phyloP scores from a whole-genome alignment of 2,329 filamentous ascomycete genomes.

The Immersiporthe knoxdaviesiana region DNA sequence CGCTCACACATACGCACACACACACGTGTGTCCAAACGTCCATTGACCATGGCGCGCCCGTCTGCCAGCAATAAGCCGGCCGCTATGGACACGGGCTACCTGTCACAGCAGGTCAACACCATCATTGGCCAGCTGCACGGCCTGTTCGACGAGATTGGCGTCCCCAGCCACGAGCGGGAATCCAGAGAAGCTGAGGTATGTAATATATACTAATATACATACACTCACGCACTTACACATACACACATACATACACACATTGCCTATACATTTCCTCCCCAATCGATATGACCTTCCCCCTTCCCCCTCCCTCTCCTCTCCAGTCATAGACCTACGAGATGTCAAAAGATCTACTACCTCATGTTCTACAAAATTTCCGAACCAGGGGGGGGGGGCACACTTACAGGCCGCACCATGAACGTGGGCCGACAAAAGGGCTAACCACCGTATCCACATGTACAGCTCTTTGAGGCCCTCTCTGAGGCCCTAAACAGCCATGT shows the following conservation, averaged over 20 bases:
- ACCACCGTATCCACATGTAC: conserved; percentile 24
- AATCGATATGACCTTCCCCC: neutral
- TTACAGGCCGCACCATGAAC: conserved; percentile 30
- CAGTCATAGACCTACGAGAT: neutral
- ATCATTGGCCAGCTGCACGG: conserved; percentile 93
- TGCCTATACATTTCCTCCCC: no score
- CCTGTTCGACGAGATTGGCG: conserved; percentile 96
- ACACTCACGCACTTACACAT: neutral
- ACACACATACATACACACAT: neutral
- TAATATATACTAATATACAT: conserved; percentile 13
- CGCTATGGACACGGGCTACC: conserved; percentile 84
- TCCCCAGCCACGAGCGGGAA: conserved; percentile 91
- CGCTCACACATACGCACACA: no score
- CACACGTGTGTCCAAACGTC: neutral
- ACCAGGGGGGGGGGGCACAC: neutral
- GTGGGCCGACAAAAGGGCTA: conserved; percentile 19
- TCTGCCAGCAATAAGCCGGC: conserved; percentile 18
- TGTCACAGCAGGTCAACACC: conserved; percentile 92
- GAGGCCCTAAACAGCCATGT: conserved; percentile 92
- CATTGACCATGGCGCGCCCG: conserved; percentile 16
- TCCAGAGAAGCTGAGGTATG: conserved; percentile 84
- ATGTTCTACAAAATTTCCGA: conserved; percentile 22
- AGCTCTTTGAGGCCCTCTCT: conserved; percentile 91
- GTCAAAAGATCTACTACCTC: neutral
- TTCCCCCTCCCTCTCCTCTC: neutral